phyloP scores from a whole-genome alignment of 805 yeast genomes.

The Saccharomycopsis babjevae region DNA sequence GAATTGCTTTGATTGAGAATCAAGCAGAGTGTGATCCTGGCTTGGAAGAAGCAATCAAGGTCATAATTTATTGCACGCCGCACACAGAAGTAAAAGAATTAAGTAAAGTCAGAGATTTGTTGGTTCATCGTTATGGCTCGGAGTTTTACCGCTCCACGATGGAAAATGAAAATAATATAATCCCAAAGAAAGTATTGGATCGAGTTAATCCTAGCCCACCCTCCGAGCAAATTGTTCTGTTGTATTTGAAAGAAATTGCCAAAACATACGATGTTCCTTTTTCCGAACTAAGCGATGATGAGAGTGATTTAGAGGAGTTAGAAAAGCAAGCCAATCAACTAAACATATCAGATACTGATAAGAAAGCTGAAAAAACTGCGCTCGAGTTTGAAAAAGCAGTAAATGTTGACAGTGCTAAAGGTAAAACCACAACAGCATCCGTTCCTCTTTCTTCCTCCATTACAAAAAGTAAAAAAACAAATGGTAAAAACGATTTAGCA shows the following conservation, averaged over 20 bases:
- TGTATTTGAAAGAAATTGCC: conserved; percentile 74
- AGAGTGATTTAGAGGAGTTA: conserved; percentile 23
- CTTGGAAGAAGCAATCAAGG: conserved; percentile 65
- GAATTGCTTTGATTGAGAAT: conserved; percentile 52
- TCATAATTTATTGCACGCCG: conserved; percentile 59
- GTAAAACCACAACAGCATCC: background rate
- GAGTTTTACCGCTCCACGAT: conserved; percentile 51
- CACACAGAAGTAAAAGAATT: conserved; percentile 73
- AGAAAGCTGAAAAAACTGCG: too few species aligned
- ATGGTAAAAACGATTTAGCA: background rate
- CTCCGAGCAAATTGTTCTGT: conserved; percentile 45
- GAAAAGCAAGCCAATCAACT: conserved; percentile 19
- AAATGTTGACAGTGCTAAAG: background rate
- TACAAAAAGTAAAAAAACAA: background rate
- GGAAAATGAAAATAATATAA: conserved; percentile 39
- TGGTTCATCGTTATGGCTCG: conserved; percentile 52
- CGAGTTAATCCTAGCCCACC: conserved; percentile 66
- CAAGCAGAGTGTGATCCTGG: conserved; percentile 39
- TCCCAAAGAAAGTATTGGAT: conserved; percentile 58
- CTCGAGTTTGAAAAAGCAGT: background rate
- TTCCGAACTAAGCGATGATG: conserved; percentile 37
- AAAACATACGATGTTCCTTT: conserved; percentile 68
- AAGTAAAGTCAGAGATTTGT: conserved; percentile 45
- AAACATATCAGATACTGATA: background rate
- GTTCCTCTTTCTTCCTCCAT: background rate